A percentile compares a stretch with the other conserved stretches of the same genome.
Evolutionary conservation across 345 rosid species (phyloP).

Genomic region (Populus ilicifolia): DNA sequence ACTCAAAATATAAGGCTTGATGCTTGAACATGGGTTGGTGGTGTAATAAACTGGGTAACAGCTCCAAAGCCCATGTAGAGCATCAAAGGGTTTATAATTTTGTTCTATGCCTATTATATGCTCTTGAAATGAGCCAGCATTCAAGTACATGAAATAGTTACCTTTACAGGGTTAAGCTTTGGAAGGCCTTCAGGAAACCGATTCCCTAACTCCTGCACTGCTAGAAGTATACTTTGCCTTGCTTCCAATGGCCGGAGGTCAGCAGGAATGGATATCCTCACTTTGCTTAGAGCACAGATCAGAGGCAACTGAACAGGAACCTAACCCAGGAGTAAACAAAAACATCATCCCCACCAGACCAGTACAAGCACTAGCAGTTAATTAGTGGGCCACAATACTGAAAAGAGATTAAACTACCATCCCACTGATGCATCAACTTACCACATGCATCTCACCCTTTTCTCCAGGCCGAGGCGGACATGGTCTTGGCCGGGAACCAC

Average conservation of each 20-base stretch:
- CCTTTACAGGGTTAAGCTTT: constrained; percentile 97
- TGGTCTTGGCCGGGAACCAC: constrained; percentile 84
- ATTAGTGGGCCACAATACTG: not conserved
- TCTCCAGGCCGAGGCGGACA: constrained; percentile 90
- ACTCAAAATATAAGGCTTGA: not conserved
- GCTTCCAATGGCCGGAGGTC: constrained; percentile 93
- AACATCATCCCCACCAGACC: constrained; percentile 12
- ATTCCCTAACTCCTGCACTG: constrained; percentile 71
- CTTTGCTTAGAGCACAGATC: constrained; percentile 73
- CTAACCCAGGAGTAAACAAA: constrained; percentile 35
- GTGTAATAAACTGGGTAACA: not conserved
- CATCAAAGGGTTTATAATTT: not conserved
- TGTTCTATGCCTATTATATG: not conserved
- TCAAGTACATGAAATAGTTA: constrained; percentile 12
- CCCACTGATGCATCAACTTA: constrained; percentile 35
- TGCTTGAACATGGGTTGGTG: not conserved
- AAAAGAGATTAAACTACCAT: not conserved
- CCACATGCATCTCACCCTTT: constrained; percentile 99
- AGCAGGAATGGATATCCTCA: constrained; percentile 73
- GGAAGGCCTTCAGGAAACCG: constrained; percentile 92
- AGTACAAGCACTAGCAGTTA: not conserved
- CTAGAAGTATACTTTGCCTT: constrained; percentile 88
- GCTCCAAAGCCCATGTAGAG: not conserved
- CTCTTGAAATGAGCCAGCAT: not conserved
- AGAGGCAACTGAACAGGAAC: constrained; percentile 94